Percentiles rank a stretch among this genome's conserved stretches.
These are phyloP conservation scores for Eucalyptus pauciflora DNA, from an alignment of 345 rosid species.

Conservation along the genomic window DNA sequence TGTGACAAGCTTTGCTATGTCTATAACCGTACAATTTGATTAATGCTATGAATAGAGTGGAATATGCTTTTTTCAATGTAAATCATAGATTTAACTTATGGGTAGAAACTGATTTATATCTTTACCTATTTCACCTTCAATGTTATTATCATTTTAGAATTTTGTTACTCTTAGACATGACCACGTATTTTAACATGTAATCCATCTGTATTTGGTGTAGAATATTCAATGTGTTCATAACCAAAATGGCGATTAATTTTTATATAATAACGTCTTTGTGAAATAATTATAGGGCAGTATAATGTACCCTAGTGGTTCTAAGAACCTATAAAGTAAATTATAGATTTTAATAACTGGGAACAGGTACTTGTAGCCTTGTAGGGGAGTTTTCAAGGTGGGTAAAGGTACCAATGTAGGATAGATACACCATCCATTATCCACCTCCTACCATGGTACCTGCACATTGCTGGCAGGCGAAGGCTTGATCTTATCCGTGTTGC, in stretches of 20 bases:
- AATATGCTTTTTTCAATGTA: background rate
- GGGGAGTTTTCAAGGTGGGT: background rate
- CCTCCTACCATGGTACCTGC: background rate
- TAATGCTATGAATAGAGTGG: background rate
- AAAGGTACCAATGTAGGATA: background rate
- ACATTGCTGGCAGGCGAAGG: background rate
- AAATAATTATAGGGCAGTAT: background rate
- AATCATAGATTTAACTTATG: background rate
- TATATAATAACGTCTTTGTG: background rate
- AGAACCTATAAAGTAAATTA: background rate
- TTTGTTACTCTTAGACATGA: background rate
- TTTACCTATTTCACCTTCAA: background rate
- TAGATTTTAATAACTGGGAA: background rate
- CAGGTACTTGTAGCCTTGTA: background rate
- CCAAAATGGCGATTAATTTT: background rate
- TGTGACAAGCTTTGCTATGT: background rate
- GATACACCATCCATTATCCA: background rate
- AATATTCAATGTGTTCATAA: background rate
- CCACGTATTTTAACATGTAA: background rate
- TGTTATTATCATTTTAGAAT: background rate
- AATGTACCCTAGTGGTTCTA: background rate
- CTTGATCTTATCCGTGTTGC: background rate
- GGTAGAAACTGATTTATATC: background rate
- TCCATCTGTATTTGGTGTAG: background rate
- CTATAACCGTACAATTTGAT: background rate